Evolutionary conservation across 1,139 yeast genomes (phyloP), one percentile per base, ranked within the genome.

Genomic region (Saccharomycopsis phalli): DNA sequence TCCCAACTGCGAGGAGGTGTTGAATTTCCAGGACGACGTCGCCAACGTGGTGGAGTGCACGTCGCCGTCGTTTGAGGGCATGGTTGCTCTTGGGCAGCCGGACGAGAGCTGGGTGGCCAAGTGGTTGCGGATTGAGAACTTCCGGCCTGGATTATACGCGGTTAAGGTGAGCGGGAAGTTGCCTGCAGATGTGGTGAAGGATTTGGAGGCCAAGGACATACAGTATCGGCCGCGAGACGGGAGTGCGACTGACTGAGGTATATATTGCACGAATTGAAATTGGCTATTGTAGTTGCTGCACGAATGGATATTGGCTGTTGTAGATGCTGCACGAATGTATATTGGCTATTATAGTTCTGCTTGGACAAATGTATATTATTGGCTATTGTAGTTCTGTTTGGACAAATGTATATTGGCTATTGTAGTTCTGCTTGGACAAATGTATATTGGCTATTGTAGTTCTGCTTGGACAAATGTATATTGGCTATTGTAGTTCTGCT

Each of bases 221-320:
- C 76, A 76, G 41, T 93, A 93, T 62, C 74, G 97, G 50, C 97
- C 99, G 26, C 73, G 99, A 60, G 98, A 93, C 58, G 98, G 99
- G 34, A 77, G 88, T 61, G 96, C 83, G 26, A 83, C 78, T 53
- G 95, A 86, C 58, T 86, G 61, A 51, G 13, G 19, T n/a, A 14
- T n/a, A 28, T 6, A 7, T 28, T 28, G 10, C 8, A 6, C 6
- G 25, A 6, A 22, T 6, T 10, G 25, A 22, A 10, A 6, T 6
- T 22, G 10, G 25, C 25, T 6, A 22, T 6, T 22, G 25, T 10
- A 7, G 25, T n/a, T 6, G 6, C n/a, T 28, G 10, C 8, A 6
- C 6, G 25, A 6, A 22, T 6, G 8, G 25, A 22, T 6, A 6
- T 6, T 22, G 10, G 25, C 25, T 6, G 10, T 6, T 22, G 25